These are phyloP conservation scores for Epichloe aotearoae DNA, from an alignment of 2,329 filamentous ascomycete genomes.

Conservation along the genomic window DNA sequence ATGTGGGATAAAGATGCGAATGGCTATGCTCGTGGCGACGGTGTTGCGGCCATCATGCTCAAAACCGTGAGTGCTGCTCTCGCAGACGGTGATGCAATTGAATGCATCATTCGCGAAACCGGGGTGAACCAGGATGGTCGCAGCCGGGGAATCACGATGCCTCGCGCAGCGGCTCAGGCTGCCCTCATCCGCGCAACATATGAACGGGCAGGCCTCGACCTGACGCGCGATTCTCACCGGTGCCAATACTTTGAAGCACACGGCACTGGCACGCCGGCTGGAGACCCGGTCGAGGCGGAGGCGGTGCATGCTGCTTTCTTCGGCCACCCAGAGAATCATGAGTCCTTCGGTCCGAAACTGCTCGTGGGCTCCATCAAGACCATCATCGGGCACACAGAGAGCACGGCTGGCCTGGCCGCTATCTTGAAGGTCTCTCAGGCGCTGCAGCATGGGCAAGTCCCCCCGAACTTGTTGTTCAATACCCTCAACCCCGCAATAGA, in stretches of 20 bases:
- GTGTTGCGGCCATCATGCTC: conserved; percentile 26
- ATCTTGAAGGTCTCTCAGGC: conserved; percentile 13
- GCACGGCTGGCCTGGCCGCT: conserved; percentile 12
- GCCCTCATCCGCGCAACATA: conserved; percentile 18
- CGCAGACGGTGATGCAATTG: conserved; percentile 26
- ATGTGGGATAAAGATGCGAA: conserved; percentile 27
- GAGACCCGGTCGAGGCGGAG: conserved; percentile 28
- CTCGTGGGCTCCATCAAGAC: conserved; percentile 8
- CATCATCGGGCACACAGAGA: conserved; percentile 15
- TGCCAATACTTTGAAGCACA: conserved; percentile 19
- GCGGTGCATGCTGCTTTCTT: background rate
- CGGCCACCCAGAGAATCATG: conserved; percentile 17
- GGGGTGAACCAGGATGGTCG: conserved; percentile 27
- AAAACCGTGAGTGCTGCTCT: conserved; percentile 31
- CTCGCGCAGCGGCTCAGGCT: conserved; percentile 8
- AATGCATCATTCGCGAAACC: conserved; percentile 21
- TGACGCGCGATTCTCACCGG: conserved; percentile 11
- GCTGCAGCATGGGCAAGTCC: conserved; percentile 11
- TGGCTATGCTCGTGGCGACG: conserved; percentile 34
- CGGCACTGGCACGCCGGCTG: conserved; percentile 33
- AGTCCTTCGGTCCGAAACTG: conserved; percentile 13
- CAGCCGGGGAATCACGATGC: conserved; percentile 25
- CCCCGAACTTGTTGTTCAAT: conserved; percentile 20
- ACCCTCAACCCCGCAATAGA: conserved; percentile 14
- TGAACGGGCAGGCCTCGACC: conserved; percentile 15